Percentiles rank a stretch among this genome's conserved stretches.
These are phyloP conservation scores for Pascua sp. DNA, from an alignment of 1,284 basidiomycete species.

Conservation along the genomic window DNA sequence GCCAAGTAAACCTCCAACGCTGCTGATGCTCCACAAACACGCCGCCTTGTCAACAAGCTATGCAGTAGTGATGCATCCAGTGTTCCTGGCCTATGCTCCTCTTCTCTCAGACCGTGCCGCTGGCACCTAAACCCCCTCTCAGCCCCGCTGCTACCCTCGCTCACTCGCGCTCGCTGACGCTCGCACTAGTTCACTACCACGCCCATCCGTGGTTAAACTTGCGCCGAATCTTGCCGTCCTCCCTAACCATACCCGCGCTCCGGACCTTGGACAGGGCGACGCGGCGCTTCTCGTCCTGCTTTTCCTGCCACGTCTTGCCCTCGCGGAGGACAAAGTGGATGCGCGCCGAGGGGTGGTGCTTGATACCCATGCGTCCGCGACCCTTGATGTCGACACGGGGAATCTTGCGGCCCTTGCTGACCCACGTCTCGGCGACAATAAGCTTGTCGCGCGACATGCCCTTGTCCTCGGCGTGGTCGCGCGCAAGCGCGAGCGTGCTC, in stretches of 20 bases:
- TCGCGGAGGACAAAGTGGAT: conserved; percentile 76
- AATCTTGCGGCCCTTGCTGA: conserved; percentile 70
- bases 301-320: conserved; percentile 73
- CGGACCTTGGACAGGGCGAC: conserved; percentile 71
- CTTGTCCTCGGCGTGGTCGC: conserved; percentile 83
- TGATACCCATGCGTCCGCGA: conserved; percentile 74
- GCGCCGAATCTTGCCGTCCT: conserved; percentile 74
- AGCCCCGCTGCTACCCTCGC: neutral
- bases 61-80: too few species aligned
- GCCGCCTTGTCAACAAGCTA: too few species aligned
- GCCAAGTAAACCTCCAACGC: too few species aligned
- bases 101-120: neutral
- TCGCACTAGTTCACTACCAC: conserved; percentile 58
- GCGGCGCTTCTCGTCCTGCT: conserved; percentile 61
- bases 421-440: conserved; percentile 88
- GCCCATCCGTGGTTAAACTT: conserved; percentile 64
- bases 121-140: neutral
- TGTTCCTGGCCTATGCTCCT: too few species aligned
- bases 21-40: too few species aligned
- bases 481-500: conserved; percentile 81
- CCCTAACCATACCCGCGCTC: conserved; percentile 70
- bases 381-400: conserved; percentile 80
- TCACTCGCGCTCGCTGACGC: neutral
- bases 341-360: conserved; percentile 71
- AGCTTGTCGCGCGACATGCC: conserved; percentile 69